Conservation (phyloP, 2,329 filamentous ascomycete species). For the Tolypocladium tropicale region DNA sequence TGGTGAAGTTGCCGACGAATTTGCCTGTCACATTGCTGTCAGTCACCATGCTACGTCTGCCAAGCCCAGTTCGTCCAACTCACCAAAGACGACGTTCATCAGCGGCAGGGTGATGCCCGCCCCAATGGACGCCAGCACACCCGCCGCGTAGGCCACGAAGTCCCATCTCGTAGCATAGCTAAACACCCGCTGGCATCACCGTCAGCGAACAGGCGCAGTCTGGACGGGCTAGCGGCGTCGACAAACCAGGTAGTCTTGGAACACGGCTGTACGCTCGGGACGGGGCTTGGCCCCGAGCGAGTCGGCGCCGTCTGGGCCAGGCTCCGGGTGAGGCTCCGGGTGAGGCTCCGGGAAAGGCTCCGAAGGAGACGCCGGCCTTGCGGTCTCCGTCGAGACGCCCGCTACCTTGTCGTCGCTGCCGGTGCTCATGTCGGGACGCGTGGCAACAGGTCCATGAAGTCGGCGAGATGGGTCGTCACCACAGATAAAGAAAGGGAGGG, state of each 20-base stretch:
- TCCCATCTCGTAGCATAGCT: conserved; percentile 44
- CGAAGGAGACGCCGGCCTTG: background rate
- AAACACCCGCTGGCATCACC: conserved; percentile 33
- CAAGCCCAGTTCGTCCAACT: background rate
- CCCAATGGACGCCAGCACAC: conserved; percentile 37
- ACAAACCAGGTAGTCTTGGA: conserved; percentile 32
- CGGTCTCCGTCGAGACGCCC: background rate
- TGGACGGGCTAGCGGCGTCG: background rate
- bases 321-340: background rate
- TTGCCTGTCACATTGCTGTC: conserved; percentile 17
- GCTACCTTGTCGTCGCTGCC: background rate
- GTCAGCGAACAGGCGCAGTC: background rate
- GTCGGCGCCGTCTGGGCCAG: background rate
- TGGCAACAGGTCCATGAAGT: background rate
- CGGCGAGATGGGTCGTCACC: background rate
- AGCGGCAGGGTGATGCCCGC: conserved; percentile 45
- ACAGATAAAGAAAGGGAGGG: background rate
- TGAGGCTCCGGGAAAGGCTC: background rate
- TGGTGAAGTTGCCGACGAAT: conserved; percentile 38
- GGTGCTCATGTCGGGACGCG: background rate
- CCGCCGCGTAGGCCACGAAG: conserved; percentile 34
- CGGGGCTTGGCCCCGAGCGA: background rate
- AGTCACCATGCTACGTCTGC: background rate
- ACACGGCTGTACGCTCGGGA: conserved; percentile 28
- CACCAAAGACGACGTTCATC: conserved; percentile 50